These are phyloP conservation scores for Dunaliella sp. DNA, from an alignment of 139 green algal genomes.

Conservation along the genomic window DNA sequence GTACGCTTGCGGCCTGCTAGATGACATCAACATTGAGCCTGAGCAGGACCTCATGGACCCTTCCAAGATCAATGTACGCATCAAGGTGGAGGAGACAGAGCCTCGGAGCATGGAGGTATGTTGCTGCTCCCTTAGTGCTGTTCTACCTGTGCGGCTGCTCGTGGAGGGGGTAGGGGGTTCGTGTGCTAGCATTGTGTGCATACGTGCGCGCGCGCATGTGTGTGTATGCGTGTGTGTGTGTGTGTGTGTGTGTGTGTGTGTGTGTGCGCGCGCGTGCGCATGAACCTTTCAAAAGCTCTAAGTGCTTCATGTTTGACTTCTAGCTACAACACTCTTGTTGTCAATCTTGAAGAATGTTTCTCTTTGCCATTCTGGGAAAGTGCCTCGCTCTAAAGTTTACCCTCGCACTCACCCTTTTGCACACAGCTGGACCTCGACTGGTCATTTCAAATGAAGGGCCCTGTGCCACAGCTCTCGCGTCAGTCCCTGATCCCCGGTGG, in stretches of 20 bases:
- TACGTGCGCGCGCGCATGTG: background rate
- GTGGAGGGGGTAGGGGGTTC: too few species aligned
- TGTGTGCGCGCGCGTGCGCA: background rate
- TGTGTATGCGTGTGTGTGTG: background rate
- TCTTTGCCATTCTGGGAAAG: too few species aligned
- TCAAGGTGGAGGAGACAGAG: conserved; percentile 33
- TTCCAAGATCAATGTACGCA: conserved; percentile 57
- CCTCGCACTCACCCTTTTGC: too few species aligned
- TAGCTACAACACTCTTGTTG: too few species aligned
- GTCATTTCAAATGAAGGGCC: conserved; percentile 54
- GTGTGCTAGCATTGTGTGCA: too few species aligned
- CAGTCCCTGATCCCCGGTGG: conserved; percentile 55
- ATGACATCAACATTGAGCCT: conserved; percentile 65
- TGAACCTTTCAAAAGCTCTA: background rate
- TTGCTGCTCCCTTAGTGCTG: too few species aligned
- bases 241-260: background rate
- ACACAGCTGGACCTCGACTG: conserved; percentile 62
- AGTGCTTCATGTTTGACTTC: too few species aligned
- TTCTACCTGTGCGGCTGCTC: background rate
- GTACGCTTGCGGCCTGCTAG: conserved; percentile 55
- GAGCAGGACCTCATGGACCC: conserved; percentile 57
- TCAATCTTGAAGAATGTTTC: too few species aligned
- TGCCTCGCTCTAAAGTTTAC: too few species aligned
- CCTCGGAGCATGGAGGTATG: conserved; percentile 24
- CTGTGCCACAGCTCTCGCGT: conserved; percentile 41